A percentile compares a stretch with the other conserved stretches of the same genome.
phyloP scores from a whole-genome alignment of 768 basidiomycete genomes.

The Termitomyces sp. region DNA sequence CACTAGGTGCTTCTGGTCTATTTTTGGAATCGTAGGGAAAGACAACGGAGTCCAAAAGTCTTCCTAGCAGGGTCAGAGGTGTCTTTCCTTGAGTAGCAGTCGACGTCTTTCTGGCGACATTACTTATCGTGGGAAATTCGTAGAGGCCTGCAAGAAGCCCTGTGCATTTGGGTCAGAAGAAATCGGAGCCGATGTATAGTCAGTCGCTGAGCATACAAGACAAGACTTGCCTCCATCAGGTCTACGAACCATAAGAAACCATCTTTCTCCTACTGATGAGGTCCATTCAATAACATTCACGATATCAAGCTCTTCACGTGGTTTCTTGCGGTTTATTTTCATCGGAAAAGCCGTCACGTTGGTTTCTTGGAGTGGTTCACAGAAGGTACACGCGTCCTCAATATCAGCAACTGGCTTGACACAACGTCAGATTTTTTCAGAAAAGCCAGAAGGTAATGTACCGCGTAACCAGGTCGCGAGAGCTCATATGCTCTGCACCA shows the following conservation, averaged over 20 bases:
- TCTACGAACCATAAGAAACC: conserved; percentile 74
- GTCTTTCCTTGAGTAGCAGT: conserved; percentile 29
- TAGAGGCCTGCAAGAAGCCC: conserved; percentile 87
- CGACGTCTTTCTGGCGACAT: conserved; percentile 44
- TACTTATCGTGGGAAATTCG: conserved; percentile 72
- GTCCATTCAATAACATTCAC: conserved; percentile 87
- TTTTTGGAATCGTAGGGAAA: conserved; percentile 6
- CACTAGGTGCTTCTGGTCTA: neutral
- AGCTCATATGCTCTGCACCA: conserved; percentile 62
- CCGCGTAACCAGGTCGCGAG: conserved; percentile 5
- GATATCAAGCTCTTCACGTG: conserved; percentile 77
- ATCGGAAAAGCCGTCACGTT: conserved; percentile 80
- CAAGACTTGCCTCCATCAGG: conserved; percentile 68
- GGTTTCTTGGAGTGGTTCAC: conserved; percentile 45
- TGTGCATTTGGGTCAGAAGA: conserved; percentile 23
- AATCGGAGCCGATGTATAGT: conserved; percentile 1
- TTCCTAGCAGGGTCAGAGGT: conserved; percentile 36
- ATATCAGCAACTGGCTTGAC: conserved; percentile 44
- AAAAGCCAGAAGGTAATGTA: neutral
- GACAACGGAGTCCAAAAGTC: conserved; percentile 30
- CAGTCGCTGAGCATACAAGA: conserved; percentile 3
- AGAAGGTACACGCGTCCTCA: conserved; percentile 71
- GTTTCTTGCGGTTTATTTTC: conserved; percentile 77
- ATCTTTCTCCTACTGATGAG: conserved; percentile 34
- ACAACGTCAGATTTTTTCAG: neutral